Conservation (phyloP, 2,329 filamentous ascomycete species). For the Arthrobotrys megalospora region DNA sequence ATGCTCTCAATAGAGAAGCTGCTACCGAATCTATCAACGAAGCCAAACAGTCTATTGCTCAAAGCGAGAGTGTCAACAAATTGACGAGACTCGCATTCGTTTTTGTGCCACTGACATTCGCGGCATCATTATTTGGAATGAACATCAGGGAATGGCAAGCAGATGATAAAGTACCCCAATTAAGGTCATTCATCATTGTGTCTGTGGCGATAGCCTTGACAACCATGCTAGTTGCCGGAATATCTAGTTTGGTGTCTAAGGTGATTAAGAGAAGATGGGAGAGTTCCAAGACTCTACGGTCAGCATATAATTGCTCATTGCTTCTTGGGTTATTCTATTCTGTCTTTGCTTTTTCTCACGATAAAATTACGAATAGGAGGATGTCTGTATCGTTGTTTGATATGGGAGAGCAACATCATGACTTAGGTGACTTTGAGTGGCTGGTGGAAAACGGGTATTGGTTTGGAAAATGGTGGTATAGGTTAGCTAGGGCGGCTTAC, state of each 20-base stretch:
- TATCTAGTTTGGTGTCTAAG: conserved; percentile 25
- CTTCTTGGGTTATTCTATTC: conserved; percentile 45
- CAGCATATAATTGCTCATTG: conserved; percentile 43
- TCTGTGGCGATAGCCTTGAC: conserved; percentile 29
- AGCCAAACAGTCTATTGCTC: conserved; percentile 65
- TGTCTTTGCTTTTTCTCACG: conserved; percentile 31
- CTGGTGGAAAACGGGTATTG: conserved; percentile 44
- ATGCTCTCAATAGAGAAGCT: conserved; percentile 54
- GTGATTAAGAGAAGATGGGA: conserved; percentile 30
- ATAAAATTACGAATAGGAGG: conserved; percentile 37
- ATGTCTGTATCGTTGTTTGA: conserved; percentile 45
- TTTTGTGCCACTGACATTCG: conserved; percentile 69
- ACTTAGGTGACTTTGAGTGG: conserved; percentile 52
- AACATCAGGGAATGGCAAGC: conserved; percentile 65
- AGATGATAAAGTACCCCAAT: conserved; percentile 49
- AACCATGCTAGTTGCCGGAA: conserved; percentile 34
- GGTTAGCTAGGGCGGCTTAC: conserved; percentile 22
- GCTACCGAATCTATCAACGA: conserved; percentile 59
- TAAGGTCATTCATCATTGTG: conserved; percentile 50
- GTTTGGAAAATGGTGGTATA: conserved; percentile 46
- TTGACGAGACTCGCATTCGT: conserved; percentile 69
- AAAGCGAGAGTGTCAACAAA: conserved; percentile 66
- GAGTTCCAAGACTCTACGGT: conserved; percentile 37
- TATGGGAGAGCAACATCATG: conserved; percentile 31
- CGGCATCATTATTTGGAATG: conserved; percentile 69